phyloP scores from a whole-genome alignment of 805 yeast genomes.

The Sugiyamaella smithiae region DNA sequence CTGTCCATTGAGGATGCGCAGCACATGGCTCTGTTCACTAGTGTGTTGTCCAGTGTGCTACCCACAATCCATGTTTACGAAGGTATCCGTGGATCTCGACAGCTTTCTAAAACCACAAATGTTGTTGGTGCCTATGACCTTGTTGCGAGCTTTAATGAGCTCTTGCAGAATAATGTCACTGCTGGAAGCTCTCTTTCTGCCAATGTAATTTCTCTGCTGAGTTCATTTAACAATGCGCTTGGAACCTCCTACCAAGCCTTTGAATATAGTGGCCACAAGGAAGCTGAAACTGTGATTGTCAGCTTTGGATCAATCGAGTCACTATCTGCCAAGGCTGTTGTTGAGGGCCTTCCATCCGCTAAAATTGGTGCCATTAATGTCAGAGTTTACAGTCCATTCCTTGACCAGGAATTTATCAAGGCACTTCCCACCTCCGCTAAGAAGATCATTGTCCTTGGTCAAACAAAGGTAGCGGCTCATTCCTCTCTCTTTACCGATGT shows the following conservation, averaged over 20 bases:
- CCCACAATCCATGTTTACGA: constrained; percentile 77
- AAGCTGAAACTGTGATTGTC: constrained; percentile 74
- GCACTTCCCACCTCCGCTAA: constrained; percentile 57
- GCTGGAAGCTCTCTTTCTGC: constrained; percentile 6
- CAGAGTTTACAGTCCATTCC: constrained; percentile 80
- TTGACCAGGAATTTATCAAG: constrained; percentile 54
- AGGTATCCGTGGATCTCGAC: constrained; percentile 63
- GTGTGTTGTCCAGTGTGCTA: constrained; percentile 54
- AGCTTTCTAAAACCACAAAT: constrained; percentile 37
- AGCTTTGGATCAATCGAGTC: constrained; percentile 73
- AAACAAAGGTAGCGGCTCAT: constrained; percentile 36
- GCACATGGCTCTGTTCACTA: constrained; percentile 60
- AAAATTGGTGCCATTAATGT: constrained; percentile 66
- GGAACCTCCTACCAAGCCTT: constrained; percentile 58
- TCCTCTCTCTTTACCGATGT: constrained; percentile 65
- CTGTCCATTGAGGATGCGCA: constrained; percentile 61
- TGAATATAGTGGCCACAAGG: constrained; percentile 62
- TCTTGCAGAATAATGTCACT: constrained; percentile 3
- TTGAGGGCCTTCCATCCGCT: constrained; percentile 37
- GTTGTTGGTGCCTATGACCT: constrained; percentile 38
- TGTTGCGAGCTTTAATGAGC: constrained; percentile 14
- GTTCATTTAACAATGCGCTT: constrained; percentile 50
- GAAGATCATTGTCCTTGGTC: constrained; percentile 67
- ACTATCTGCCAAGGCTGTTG: constrained; percentile 48
- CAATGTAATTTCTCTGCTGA: constrained; percentile 16